Evolutionary conservation across 352 stramenopile genomes (phyloP).

Genomic region (Elongisporangium senticosum): DNA sequence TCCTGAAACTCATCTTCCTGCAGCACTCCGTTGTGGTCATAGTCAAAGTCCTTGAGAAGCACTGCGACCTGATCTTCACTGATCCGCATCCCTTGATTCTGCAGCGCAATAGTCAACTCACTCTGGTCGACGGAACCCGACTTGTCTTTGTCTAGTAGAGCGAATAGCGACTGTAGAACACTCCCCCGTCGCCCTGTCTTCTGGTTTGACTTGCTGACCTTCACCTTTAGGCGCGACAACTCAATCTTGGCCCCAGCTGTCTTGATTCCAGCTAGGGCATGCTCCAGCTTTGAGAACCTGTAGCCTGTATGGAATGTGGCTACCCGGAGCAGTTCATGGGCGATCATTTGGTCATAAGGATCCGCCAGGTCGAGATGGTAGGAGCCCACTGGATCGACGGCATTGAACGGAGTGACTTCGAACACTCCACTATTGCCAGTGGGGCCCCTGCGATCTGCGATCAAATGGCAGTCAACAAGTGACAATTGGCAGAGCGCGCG

Average conservation of each 20-base stretch:
- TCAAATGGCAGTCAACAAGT: slow-evolving; percentile 50
- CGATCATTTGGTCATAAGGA: slow-evolving; percentile 74
- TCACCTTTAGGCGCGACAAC: slow-evolving; percentile 6
- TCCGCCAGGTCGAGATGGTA: slow-evolving; percentile 62
- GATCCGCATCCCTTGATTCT: slow-evolving; percentile 27
- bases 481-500: slow-evolving; percentile 33
- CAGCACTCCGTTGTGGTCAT: slow-evolving; percentile 35
- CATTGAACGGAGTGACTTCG: slow-evolving; percentile 52
- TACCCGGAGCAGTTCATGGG: slow-evolving; percentile 56
- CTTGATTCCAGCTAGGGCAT: background rate
- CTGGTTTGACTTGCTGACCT: background rate
- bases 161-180: slow-evolving; percentile 28
- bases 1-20: slow-evolving; percentile 48
- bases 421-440: slow-evolving; percentile 8
- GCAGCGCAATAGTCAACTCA: slow-evolving; percentile 31
- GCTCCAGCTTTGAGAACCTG: slow-evolving; percentile 10
- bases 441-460: slow-evolving; percentile 1
- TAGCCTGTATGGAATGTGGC: slow-evolving; percentile 31
- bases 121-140: slow-evolving; percentile 37
- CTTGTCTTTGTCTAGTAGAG: slow-evolving; percentile 39
- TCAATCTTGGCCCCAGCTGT: slow-evolving; percentile 16
- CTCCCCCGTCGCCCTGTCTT: slow-evolving; percentile 1
- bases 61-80: slow-evolving; percentile 20
- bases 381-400: slow-evolving; percentile 37
- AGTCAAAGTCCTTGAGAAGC: slow-evolving; percentile 49